Percentiles rank a stretch among this genome's conserved stretches.
Evolutionary conservation across 768 basidiomycete genomes (phyloP).

Genomic region (Suillus subalutaceus): DNA sequence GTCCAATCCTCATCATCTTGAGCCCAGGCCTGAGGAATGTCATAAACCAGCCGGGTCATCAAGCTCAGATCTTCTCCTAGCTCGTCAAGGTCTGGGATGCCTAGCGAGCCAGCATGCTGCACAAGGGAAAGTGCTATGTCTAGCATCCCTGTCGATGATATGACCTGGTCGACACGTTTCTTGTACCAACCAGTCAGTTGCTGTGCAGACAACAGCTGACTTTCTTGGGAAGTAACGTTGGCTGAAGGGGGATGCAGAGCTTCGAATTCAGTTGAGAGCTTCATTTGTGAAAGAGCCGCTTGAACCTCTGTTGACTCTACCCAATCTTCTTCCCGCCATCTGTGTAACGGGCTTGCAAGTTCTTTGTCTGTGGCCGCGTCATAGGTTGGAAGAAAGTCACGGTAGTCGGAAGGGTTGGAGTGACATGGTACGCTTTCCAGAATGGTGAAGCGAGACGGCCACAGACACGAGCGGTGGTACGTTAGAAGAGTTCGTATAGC

Average conservation of each 20-base stretch:
- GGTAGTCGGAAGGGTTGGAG: conserved; percentile 62
- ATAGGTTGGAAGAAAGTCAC: conserved; percentile 63
- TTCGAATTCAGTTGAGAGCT: conserved; percentile 14
- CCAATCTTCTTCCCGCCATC: conserved; percentile 67
- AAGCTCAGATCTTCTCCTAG: conserved; percentile 92
- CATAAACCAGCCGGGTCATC: conserved; percentile 86
- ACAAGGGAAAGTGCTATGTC: conserved; percentile 78
- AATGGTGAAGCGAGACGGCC: conserved; percentile 70
- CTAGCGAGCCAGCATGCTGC: conserved; percentile 85
- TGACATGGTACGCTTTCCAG: conserved; percentile 78
- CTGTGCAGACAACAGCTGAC: conserved; percentile 19
- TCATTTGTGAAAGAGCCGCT: conserved; percentile 39
- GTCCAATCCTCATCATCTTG: conserved; percentile 69
- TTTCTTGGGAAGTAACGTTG: conserved; percentile 11
- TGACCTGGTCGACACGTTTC: conserved; percentile 59
- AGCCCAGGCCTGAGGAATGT: conserved; percentile 52
- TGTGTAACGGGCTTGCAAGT: conserved; percentile 26
- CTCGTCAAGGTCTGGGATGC: conserved; percentile 76
- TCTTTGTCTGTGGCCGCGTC: conserved; percentile 54
- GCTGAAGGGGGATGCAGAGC: conserved; percentile 17
- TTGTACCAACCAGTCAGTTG: conserved; percentile 78
- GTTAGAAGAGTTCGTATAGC: conserved; percentile 61
- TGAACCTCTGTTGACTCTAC: conserved; percentile 52
- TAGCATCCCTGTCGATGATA: conserved; percentile 71
- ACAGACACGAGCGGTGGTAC: conserved; percentile 59